A percentile compares a stretch with the other conserved stretches of the same genome.
phyloP scores from a whole-genome alignment of 352 stramenopile genomes.

The Phytophthora cajani region DNA sequence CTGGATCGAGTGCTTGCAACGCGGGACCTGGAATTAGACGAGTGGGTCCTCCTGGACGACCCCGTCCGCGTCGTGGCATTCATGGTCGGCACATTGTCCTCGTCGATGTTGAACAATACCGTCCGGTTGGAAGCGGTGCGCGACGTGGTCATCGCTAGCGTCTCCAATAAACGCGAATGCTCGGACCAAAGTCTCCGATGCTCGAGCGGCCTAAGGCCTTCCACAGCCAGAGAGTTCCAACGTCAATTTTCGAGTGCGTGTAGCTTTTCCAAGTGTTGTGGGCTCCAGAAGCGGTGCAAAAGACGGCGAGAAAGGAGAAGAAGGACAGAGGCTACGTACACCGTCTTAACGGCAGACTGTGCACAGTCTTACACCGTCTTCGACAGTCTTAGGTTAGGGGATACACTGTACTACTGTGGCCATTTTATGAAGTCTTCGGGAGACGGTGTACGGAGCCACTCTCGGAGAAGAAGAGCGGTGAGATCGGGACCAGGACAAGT shows the following conservation, averaged over 20 bases:
- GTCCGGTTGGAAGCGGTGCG: slow-evolving; percentile 38
- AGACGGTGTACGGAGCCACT: no score
- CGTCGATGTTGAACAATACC: slow-evolving; percentile 54
- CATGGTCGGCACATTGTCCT: slow-evolving; percentile 35
- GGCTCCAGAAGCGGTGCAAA: slow-evolving; percentile 17
- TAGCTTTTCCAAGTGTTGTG: slow-evolving; percentile 3
- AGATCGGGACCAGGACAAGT: slow-evolving; percentile 16
- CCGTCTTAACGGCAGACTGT: no score
- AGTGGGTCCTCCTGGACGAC: slow-evolving; percentile 16
- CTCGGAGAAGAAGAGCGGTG: slow-evolving; percentile 29
- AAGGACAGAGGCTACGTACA: no score
- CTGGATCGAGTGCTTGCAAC: slow-evolving; percentile 15
- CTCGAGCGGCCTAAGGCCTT: background rate
- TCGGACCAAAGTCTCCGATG: slow-evolving; percentile 13
- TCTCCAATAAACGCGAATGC: background rate
- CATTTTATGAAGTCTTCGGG: no score
- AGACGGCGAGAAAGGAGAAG: slow-evolving; percentile 22
- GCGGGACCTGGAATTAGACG: slow-evolving; percentile 25
- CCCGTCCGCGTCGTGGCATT: slow-evolving; percentile 24
- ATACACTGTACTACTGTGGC: no score
- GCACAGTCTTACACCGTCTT: no score
- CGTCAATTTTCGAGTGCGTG: slow-evolving; percentile 19
- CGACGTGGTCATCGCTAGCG: slow-evolving; percentile 28
- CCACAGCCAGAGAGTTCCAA: background rate
- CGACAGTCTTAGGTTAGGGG: no score